phyloP scores from a whole-genome alignment of 441 rosid species.

The Erodium chrysanthum region DNA sequence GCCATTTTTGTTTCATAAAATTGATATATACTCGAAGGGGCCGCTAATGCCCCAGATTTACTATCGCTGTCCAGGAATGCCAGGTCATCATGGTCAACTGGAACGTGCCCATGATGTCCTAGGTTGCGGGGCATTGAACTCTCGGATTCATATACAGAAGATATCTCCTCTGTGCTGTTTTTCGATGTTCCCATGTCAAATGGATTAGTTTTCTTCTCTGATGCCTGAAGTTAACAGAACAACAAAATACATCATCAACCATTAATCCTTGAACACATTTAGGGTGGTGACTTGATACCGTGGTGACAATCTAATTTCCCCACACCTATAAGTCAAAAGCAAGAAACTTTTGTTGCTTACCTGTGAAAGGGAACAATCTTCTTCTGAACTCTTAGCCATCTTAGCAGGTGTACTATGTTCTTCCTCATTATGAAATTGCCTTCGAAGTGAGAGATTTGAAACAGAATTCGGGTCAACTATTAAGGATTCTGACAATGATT shows the following conservation, averaged over 20 bases:
- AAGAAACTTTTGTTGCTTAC: conserved; percentile 27
- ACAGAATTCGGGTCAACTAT: conserved; percentile 40
- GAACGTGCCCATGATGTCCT: conserved; percentile 31
- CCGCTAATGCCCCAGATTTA: conserved; percentile 32
- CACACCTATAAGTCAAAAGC: not conserved
- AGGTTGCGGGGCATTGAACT: conserved; percentile 26
- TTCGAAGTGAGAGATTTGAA: conserved; percentile 64
- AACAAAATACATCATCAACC: conserved; percentile 14
- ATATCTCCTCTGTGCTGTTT: conserved; percentile 38
- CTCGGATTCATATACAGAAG: conserved; percentile 38
- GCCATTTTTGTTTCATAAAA: conserved; percentile 65
- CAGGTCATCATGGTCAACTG: conserved; percentile 32
- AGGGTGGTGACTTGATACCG: too few relatives aligned
- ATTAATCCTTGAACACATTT: too few relatives aligned
- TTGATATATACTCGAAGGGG: conserved; percentile 54
- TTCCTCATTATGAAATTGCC: conserved; percentile 67
- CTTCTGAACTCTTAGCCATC: conserved; percentile 40
- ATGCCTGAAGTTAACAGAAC: conserved; percentile 33
- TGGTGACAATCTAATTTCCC: too few relatives aligned
- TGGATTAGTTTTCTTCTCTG: conserved; percentile 34
- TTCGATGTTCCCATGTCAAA: conserved; percentile 27
- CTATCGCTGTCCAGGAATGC: conserved; percentile 39
- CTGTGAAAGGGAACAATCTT: conserved; percentile 35
- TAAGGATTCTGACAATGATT: conserved; percentile 66
- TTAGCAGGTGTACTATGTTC: conserved; percentile 38